Base-by-base conservation (phyloP, 2,329 filamentous ascomycete genomes). In the Phialophora verrucosa region DNA sequence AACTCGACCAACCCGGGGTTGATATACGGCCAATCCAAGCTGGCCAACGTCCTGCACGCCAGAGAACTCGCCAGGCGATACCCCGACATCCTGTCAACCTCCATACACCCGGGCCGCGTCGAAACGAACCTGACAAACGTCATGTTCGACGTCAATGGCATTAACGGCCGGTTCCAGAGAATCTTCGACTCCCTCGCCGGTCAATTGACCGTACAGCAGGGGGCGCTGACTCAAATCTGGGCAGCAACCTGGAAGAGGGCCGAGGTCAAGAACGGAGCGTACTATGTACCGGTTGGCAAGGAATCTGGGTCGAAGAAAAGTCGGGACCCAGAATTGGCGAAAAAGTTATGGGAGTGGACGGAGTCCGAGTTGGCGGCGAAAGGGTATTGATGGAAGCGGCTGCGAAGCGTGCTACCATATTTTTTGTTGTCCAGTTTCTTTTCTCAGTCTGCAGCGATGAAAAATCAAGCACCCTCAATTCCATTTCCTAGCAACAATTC, bases 51-150 rank as follows among this genome's bases (percentile, higher is more conserved):
- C 12, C 77, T 84, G 0, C 84, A 79, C 70, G 75, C 81, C 0
- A 71, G 75, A 6, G 76, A 81, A 50, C 75, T 84, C 2, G 80
- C 81, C 0, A 65, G 72, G 14, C 76, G 76, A 0, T 81, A 84
- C 67, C 83, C 83, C 0, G 62, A 75, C 2, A 78, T 85, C 60
- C 82, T 77, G 0, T 75, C 75, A 6, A 77, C 81, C 0, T 75
- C 79, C 0, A 68, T 84, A 4, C 83, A 85, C 66, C 84, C 84
- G 0, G 84, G 84, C 12, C 76, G 82, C 25, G 81, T 84, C 20
- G 65, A 77, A 17, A 83, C 83, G 0, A 79, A 82, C 32, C 67
- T 84, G n/a, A 62, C 55, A 29, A 72, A 64, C 2, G 54, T 73
- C 51, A 49, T 64, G 44, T 27, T 38, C 7, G 44, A 62, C 32